Percentiles rank a stretch among this genome's conserved stretches.
Conservation (phyloP, 2,329 filamentous ascomycete genomes). For the Beauveria asiatica region DNA sequence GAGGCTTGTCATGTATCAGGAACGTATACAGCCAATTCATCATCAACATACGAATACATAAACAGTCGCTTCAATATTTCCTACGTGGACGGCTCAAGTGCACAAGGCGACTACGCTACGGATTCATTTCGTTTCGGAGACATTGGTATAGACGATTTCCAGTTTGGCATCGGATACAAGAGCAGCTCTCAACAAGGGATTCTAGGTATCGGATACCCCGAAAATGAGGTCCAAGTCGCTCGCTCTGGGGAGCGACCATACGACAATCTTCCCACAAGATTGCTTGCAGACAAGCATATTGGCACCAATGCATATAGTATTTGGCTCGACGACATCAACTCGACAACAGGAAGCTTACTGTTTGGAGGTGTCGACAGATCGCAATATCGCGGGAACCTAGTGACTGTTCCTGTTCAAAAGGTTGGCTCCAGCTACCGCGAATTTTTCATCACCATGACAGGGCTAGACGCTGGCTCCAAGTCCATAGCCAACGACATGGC, state of each 20-base stretch:
- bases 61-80: conserved; percentile 76
- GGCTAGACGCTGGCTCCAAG: conserved; percentile 36
- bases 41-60: conserved; percentile 67
- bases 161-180: conserved; percentile 66
- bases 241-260: conserved; percentile 48
- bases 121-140: conserved; percentile 59
- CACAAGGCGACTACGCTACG: conserved; percentile 69
- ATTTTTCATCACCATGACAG: conserved; percentile 62
- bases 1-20: conserved; percentile 53
- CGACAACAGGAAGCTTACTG: conserved; percentile 57
- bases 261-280: conserved; percentile 58
- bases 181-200: conserved; percentile 61
- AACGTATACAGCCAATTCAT: conserved; percentile 60
- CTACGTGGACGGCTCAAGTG: conserved; percentile 74
- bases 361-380: conserved; percentile 67
- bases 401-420: conserved; percentile 59
- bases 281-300: conserved; percentile 54
- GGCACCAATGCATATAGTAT: conserved; percentile 62
- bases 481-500: conserved; percentile 40
- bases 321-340: conserved; percentile 64
- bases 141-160: conserved; percentile 44
- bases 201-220: conserved; percentile 72
- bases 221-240: conserved; percentile 68
- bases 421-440: conserved; percentile 44
- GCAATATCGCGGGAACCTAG: conserved; percentile 53